Base-by-base conservation (phyloP, 345 rosid genomes). In the Noccaea bulbosa region DNA sequence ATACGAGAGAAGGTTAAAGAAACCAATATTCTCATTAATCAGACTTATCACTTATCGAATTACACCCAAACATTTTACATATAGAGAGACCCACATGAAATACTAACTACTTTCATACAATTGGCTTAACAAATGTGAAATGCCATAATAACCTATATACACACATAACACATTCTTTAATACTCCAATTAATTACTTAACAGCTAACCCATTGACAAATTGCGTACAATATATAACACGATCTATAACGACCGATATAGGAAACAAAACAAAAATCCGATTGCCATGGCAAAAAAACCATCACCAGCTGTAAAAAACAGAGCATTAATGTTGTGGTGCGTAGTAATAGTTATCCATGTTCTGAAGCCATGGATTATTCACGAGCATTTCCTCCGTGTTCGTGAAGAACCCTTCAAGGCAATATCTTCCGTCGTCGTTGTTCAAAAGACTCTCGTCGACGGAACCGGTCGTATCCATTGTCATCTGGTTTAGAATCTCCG, bases 341-440 rank as follows among this genome's bases (percentile, higher is more conserved):
- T 17, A 11, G 66, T 73, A 32, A 41, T 35, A 27, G 35, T 74
- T 15, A 45, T 74, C 69, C 78, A 53, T 74, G 64, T 53, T 35
- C 53, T 65, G 71, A 37, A 74, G 32, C 73, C 73, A 60, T 52
- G 63, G 50, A 61, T 74, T 63, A 38, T 60, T 53, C 63, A 52
- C 56, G 43, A 60, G 49, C 24, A 43, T 24, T 51, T 60, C 78
- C 37, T 65, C 77, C 9, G 56, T 52, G 11, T 67, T 67, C 17
- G 24, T 35, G 54, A 60, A 61, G 50, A 51, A 67, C 30, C 69
- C 73, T 59, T 61, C 73, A 53, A 43, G 34, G 20, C 62, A 68
- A 34, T 53, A 52, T 60, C 43, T 35, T 62, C 65, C 73, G 4
- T 37, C 64, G 8, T 22, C 24, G 27, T 43, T 11, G 69, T 67